Evolutionary conservation across 163 green algal genomes (phyloP), one percentile per base, ranked within the genome.

Genomic region (Chlamydomonas reinhardtii): DNA sequence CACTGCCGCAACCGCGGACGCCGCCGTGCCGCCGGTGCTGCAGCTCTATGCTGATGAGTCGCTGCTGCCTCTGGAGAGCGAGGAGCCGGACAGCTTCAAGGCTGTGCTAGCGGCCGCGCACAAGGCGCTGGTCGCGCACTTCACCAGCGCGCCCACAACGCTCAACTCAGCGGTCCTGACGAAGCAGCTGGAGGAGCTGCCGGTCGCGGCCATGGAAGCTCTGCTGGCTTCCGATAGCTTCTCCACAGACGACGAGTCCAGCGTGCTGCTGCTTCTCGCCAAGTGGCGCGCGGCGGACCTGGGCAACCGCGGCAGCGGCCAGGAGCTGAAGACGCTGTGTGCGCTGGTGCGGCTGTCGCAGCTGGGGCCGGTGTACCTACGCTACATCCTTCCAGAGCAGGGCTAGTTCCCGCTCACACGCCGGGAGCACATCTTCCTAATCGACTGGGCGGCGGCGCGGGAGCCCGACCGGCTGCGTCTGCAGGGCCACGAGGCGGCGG

Each of bases 181-280:
- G 12, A 32, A 62, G 32, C 78, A 85, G 66, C 69, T 85, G 31
- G 32, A 76, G n/a, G 3, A n/a, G 31, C 78, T 85, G 68, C 78
- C 66, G 1, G 48, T 43, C 4, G 25, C 25, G 34, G 78, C 68
- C 8, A 20, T 85, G 68, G 78, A 85, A 68, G 68, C 25, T 31
- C 69, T 85, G 31, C 68, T 85, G 27, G 68, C 59, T 24, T 77
- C 68, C 8, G 68, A 85, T 32, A 52, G 48, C 31, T 85, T 78
- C 24, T 68, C 66, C 24, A 72, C 78, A 24, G 78, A 85, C 68
- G 56, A 19, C 78, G 78, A 85, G 52, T 62, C 32, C 78, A 85
- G 32, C 34, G 48, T 85, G 52, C 68, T 85, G 66, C 54, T 77
- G 29, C 19, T 85, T 32, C 66, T 85, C 31, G 78, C 78, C 29